These are phyloP conservation scores for Mucor saturninus DNA, from an alignment of 371 early-diverging fungal genomes.

Conservation along the genomic window DNA sequence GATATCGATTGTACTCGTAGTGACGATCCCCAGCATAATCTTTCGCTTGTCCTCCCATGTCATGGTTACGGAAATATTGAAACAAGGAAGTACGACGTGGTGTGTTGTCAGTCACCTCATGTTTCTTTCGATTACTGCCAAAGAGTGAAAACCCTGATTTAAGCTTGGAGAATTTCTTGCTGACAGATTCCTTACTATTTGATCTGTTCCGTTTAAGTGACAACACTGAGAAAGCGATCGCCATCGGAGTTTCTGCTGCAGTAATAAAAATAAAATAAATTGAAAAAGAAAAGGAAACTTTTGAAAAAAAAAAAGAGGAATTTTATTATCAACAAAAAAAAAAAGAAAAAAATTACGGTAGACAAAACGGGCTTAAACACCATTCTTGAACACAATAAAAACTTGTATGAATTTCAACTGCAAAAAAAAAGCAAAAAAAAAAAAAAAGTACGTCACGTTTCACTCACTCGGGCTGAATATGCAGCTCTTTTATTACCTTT, in stretches of 20 bases:
- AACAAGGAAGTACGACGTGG: constrained; percentile 9
- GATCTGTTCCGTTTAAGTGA: constrained; percentile 35
- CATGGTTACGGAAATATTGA: constrained; percentile 20
- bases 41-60: background rate
- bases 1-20: constrained; percentile 19
- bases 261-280: background rate
- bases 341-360: constrained; percentile 8
- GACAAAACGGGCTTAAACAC: constrained; percentile 12
- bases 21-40: constrained; percentile 16
- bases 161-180: constrained; percentile 29
- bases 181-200: constrained; percentile 19
- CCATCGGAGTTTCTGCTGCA: constrained; percentile 13
- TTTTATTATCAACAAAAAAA: background rate
- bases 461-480: constrained; percentile 1
- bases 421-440: background rate
- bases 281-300: constrained; percentile 5
- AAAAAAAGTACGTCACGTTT: constrained; percentile 9
- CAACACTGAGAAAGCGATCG: constrained; percentile 28
- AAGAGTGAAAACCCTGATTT: constrained; percentile 32
- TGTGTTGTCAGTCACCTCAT: constrained; percentile 2
- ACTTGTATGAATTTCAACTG: background rate
- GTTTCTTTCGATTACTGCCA: constrained; percentile 10
- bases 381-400: background rate
- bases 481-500: background rate
- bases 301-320: constrained; percentile 9